Evolutionary conservation across 129 eudicot genomes (phyloP).

Genomic region (Chrysanthemum makinoi): DNA sequence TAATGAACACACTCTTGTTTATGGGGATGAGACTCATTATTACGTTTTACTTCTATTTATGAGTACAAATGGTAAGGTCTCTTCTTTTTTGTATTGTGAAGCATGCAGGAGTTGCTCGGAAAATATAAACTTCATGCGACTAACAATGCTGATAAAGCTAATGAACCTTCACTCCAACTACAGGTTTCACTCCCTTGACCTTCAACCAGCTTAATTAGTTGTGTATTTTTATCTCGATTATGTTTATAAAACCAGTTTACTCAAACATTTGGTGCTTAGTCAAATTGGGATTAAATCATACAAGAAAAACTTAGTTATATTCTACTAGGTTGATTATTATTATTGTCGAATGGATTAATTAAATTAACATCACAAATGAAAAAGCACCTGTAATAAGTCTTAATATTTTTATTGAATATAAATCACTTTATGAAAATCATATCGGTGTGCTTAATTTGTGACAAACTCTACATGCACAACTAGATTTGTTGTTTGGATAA

Average conservation of each 20-base stretch:
- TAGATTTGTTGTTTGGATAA: not conserved
- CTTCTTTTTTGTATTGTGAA: slow-evolving; percentile 29
- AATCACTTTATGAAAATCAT: no score
- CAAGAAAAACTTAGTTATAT: not conserved
- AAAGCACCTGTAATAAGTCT: no score
- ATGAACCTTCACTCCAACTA: slow-evolving; percentile 40
- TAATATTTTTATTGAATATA: no score
- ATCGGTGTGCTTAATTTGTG: not conserved
- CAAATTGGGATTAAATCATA: not conserved
- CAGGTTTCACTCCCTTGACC: slow-evolving; percentile 35
- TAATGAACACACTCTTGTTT: not conserved
- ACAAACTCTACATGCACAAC: not conserved
- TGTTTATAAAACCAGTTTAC: no score
- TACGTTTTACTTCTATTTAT: not conserved
- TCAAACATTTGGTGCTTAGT: no score
- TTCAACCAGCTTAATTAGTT: not conserved
- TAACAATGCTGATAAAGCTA: slow-evolving; percentile 29
- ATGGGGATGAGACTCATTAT: not conserved
- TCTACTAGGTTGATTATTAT: not conserved
- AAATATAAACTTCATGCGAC: slow-evolving; percentile 49
- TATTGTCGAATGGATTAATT: no score
- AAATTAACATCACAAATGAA: no score
- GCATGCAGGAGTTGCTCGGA: slow-evolving; percentile 58
- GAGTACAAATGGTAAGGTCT: not conserved
- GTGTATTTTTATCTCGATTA: not conserved